Evolutionary conservation across 2,329 filamentous ascomycete species (phyloP).

Genomic region (Chaetomiaceae sp.): DNA sequence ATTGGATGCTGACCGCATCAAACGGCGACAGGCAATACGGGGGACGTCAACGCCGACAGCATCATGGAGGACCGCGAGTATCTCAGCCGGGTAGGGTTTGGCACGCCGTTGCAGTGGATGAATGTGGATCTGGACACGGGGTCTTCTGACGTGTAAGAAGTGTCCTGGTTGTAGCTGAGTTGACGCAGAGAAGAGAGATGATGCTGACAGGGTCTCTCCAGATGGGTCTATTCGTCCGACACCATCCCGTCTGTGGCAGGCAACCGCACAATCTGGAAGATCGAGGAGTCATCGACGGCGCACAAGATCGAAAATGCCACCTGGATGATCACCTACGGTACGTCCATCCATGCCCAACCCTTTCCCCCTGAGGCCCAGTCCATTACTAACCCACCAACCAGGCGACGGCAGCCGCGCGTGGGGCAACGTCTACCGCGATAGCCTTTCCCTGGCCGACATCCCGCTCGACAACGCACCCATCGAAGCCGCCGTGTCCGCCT

Average conservation of each 20-base stretch:
- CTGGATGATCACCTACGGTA: constrained; percentile 27
- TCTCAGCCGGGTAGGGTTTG: constrained; percentile 58
- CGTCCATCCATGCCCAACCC: background rate
- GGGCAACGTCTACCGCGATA: constrained; percentile 45
- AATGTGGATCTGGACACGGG: constrained; percentile 68
- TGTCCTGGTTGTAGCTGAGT: no score
- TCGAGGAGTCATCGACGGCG: constrained; percentile 42
- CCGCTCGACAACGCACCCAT: constrained; percentile 42
- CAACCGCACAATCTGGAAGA: constrained; percentile 41
- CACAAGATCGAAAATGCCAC: constrained; percentile 37
- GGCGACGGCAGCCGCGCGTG: constrained; percentile 7
- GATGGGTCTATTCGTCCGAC: constrained; percentile 52
- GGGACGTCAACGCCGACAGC: constrained; percentile 29
- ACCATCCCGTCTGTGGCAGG: constrained; percentile 42
- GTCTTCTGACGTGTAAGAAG: constrained; percentile 58
- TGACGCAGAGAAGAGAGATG: background rate
- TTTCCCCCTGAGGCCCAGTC: no score
- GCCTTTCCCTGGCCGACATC: constrained; percentile 42
- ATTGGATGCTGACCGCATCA: background rate
- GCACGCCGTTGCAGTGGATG: constrained; percentile 51
- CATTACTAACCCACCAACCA: background rate
- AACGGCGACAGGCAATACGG: background rate
- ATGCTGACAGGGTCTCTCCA: constrained; percentile 24
- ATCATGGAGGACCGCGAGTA: constrained; percentile 49
- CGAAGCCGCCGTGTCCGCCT: constrained; percentile 43